phyloP scores from a whole-genome alignment of 2,329 filamentous ascomycete species.

The Ophiocordyceps sinensis region DNA sequence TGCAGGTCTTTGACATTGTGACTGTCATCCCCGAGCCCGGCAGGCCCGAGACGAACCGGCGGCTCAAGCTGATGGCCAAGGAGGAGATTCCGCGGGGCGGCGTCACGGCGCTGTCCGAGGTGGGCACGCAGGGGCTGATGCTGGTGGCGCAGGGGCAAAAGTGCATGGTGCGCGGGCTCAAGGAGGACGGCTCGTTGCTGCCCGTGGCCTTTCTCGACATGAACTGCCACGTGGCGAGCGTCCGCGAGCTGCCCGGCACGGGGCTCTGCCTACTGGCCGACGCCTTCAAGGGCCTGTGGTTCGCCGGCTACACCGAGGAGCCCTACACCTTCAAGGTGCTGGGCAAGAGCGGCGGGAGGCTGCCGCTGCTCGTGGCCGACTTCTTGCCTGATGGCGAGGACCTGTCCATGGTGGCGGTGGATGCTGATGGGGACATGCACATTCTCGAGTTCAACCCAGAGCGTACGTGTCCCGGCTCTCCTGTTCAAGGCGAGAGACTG shows the following conservation, averaged over 20 bases:
- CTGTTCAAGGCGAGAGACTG: background rate
- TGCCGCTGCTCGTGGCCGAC: slow-evolving; percentile 71
- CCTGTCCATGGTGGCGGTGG: slow-evolving; percentile 68
- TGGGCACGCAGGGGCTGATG: slow-evolving; percentile 78
- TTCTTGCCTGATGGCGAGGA: slow-evolving; percentile 78
- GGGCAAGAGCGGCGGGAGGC: slow-evolving; percentile 65
- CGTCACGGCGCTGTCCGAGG: slow-evolving; percentile 72
- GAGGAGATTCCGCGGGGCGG: slow-evolving; percentile 88
- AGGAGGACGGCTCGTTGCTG: slow-evolving; percentile 83
- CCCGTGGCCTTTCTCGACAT: slow-evolving; percentile 97
- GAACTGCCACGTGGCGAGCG: slow-evolving; percentile 80
- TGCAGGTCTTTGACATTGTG: slow-evolving; percentile 87
- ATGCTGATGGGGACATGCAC: slow-evolving; percentile 76
- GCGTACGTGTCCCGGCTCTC: slow-evolving; percentile 40
- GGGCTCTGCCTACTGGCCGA: slow-evolving; percentile 82
- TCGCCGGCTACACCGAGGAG: slow-evolving; percentile 90
- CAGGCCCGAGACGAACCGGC: slow-evolving; percentile 70
- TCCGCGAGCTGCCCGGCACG: slow-evolving; percentile 69
- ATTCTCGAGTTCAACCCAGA: slow-evolving; percentile 91
- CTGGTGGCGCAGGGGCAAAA: slow-evolving; percentile 91
- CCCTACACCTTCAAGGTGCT: slow-evolving; percentile 92
- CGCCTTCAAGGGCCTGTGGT: slow-evolving; percentile 88
- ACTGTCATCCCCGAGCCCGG: slow-evolving; percentile 82
- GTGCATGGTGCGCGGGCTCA: slow-evolving; percentile 89
- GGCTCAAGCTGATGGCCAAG: slow-evolving; percentile 71